These are phyloP conservation scores for Arthrobotrys sinensis DNA, from an alignment of 2,329 filamentous ascomycete genomes.

Conservation along the genomic window DNA sequence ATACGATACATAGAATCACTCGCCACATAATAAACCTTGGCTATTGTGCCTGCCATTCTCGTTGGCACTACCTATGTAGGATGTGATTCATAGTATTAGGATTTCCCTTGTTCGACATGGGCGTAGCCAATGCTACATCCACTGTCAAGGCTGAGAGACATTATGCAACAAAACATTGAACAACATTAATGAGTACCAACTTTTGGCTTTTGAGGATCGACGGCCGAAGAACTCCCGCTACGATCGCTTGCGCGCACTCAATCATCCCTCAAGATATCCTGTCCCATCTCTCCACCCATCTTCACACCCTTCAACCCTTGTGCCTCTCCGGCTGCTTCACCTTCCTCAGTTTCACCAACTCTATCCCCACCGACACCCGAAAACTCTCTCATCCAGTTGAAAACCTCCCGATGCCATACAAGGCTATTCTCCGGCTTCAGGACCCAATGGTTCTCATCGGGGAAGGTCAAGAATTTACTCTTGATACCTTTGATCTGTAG, in stretches of 20 bases:
- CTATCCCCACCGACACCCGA: constrained; percentile 20
- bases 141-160: too few species aligned
- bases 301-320: constrained; percentile 21
- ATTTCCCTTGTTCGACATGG: too few species aligned
- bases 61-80: too few species aligned
- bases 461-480: constrained; percentile 84
- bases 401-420: constrained; percentile 88
- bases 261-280: constrained; percentile 48
- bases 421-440: constrained; percentile 91
- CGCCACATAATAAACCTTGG: constrained; percentile 3
- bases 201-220: constrained; percentile 9
- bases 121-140: too few species aligned
- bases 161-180: neutral
- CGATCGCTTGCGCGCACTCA: too few species aligned
- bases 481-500: constrained; percentile 82
- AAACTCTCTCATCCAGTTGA: constrained; percentile 75
- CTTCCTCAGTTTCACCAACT: constrained; percentile 27
- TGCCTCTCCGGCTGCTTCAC: constrained; percentile 31
- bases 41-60: too few species aligned
- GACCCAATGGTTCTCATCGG: constrained; percentile 86
- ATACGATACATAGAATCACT: constrained; percentile 10
- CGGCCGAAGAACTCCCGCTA: too few species aligned
- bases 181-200: neutral
- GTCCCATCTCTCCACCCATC: constrained; percentile 17
- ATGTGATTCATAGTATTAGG: too few species aligned